Evolutionary conservation across 2,329 filamentous ascomycete species (phyloP).

Genomic region (Gliomastix tumulicola): DNA sequence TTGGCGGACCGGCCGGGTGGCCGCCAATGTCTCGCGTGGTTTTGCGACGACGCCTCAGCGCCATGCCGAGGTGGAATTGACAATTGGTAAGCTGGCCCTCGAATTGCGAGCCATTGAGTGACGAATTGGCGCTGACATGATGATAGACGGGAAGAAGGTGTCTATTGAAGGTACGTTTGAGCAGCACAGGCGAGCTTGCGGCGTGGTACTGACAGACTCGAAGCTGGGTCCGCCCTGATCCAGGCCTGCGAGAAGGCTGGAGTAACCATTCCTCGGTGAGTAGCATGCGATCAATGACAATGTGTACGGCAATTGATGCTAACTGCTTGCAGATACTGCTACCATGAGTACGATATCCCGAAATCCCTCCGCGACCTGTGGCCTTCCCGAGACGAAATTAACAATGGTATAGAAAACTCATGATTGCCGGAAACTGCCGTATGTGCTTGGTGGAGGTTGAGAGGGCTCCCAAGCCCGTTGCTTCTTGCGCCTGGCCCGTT

Average conservation of each 20-base stretch:
- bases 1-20: constrained; percentile 56
- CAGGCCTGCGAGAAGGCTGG: constrained; percentile 99
- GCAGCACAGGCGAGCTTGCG: constrained; percentile 6
- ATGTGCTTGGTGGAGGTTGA: constrained; percentile 99
- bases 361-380: too few species aligned
- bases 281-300: not conserved
- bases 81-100: constrained; percentile 60
- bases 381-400: too few species aligned
- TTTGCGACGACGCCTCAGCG: constrained; percentile 77
- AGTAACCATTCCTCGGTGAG: constrained; percentile 75
- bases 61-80: constrained; percentile 91
- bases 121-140: constrained; percentile 19
- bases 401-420: constrained; percentile 67
- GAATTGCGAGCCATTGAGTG: constrained; percentile 4
- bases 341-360: constrained; percentile 76
- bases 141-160: constrained; percentile 89
- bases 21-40: constrained; percentile 59
- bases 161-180: constrained; percentile 87
- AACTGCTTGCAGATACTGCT: constrained; percentile 70
- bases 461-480: constrained; percentile 90
- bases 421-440: constrained; percentile 98
- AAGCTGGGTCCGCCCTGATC: constrained; percentile 93
- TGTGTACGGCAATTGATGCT: too few species aligned
- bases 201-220: constrained; percentile 29
- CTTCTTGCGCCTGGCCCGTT: constrained; percentile 97